phyloP scores from a whole-genome alignment of 225 moss, liverwort and hornwort genomes.

The Neckera pumila region DNA sequence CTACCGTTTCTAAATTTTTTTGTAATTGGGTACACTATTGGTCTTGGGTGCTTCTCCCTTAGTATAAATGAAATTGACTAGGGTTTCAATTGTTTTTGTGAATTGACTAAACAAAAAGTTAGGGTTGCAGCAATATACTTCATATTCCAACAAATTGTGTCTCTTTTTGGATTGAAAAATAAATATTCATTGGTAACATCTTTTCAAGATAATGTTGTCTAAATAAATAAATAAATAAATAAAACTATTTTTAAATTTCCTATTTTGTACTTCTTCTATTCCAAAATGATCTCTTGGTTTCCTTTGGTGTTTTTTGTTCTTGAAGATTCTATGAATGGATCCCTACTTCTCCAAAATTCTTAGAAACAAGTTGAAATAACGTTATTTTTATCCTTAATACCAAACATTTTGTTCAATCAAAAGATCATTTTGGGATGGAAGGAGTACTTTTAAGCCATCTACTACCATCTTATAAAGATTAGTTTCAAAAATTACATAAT shows the following conservation, averaged over 20 bases:
- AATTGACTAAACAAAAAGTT: rapidly evolving
- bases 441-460: neutral
- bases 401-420: too few species aligned
- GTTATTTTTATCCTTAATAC: too few species aligned
- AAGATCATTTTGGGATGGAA: too few species aligned
- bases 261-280: neutral
- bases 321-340: too few species aligned
- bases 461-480: neutral
- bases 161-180: neutral
- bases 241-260: neutral
- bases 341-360: too few species aligned
- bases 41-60: too few species aligned
- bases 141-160: neutral
- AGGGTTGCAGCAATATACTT: neutral
- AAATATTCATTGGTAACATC: neutral
- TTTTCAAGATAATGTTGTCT: neutral
- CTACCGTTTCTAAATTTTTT: too few species aligned
- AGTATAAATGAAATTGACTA: neutral
- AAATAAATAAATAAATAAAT: neutral
- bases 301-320: too few species aligned
- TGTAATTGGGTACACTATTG: too few species aligned
- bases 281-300: too few species aligned
- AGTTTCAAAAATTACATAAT: neutral
- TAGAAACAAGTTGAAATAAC: too few species aligned
- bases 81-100: neutral